These are phyloP conservation scores for Colletotrichum shisoi DNA, from an alignment of 2,329 filamentous ascomycete species.

Conservation along the genomic window DNA sequence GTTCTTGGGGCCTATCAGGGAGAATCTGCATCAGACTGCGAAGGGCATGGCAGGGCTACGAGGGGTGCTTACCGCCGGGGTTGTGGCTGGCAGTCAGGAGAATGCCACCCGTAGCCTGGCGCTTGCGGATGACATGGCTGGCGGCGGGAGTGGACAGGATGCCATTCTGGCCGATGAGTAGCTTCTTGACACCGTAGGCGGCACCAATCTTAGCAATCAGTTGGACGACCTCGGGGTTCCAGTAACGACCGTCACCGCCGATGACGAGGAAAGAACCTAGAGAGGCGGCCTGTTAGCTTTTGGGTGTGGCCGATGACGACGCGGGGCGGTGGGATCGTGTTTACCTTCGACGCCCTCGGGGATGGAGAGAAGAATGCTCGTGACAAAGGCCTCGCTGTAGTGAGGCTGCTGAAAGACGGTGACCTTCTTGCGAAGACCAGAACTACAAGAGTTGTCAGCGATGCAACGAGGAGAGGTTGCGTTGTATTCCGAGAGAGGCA, in stretches of 20 bases:
- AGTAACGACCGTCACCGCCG: conserved; percentile 95
- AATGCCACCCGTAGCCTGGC: conserved; percentile 95
- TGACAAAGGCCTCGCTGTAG: conserved; percentile 95
- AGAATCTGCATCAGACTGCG: conserved; percentile 25
- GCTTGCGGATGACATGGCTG: conserved; percentile 93
- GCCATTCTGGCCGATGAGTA: conserved; percentile 93
- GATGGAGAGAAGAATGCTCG: conserved; percentile 94
- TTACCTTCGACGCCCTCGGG: conserved; percentile 86
- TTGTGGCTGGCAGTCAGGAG: conserved; percentile 97
- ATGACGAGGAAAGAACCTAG: conserved; percentile 85
- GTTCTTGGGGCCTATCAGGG: conserved; percentile 75
- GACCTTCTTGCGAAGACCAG: conserved; percentile 98
- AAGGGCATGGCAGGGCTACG: neutral
- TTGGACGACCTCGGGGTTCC: conserved; percentile 96
- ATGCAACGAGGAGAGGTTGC: conserved; percentile 10
- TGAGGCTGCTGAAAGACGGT: conserved; percentile 94
- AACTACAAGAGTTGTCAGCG: conserved; percentile 62
- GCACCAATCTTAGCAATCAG: conserved; percentile 96
- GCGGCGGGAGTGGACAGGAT: conserved; percentile 97
- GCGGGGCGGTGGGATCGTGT: conserved; percentile 35
- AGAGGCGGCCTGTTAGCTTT: conserved; percentile 27
- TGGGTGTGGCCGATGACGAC: neutral
- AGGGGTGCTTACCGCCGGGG: conserved; percentile 77
- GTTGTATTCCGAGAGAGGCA: conserved; percentile 25
- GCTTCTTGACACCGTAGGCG: conserved; percentile 98